A percentile compares a stretch with the other conserved stretches of the same genome.
Conservation (phyloP, 2,329 filamentous ascomycete genomes). For the Penicillium sp. region DNA sequence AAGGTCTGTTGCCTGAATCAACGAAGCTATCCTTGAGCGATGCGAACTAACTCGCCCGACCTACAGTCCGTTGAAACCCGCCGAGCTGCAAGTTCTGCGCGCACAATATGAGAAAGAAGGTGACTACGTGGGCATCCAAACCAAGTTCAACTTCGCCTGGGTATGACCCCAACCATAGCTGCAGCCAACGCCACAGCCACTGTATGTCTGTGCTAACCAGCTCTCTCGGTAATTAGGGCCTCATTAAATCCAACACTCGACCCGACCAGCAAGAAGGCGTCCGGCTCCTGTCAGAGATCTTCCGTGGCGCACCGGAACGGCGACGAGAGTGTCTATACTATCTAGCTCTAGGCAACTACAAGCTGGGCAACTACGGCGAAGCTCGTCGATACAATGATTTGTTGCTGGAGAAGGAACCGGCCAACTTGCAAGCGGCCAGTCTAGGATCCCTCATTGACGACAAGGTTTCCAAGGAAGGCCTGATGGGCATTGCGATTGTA, state of each 20-base stretch:
- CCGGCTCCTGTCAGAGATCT: slow-evolving; percentile 91
- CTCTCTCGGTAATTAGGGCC: slow-evolving; percentile 59
- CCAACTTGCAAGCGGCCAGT: slow-evolving; percentile 86
- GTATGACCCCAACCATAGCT: slow-evolving; percentile 50
- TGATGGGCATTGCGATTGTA: slow-evolving; percentile 92
- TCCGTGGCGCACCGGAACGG: slow-evolving; percentile 87
- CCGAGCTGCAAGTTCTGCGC: slow-evolving; percentile 88
- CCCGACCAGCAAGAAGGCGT: slow-evolving; percentile 92
- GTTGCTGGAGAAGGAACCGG: slow-evolving; percentile 84
- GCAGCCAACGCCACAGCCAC: neutral
- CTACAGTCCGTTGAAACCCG: slow-evolving; percentile 77
- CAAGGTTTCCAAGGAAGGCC: slow-evolving; percentile 89
- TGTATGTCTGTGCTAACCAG: slow-evolving; percentile 1
- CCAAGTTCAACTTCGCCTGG: slow-evolving; percentile 99
- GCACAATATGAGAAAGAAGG: slow-evolving; percentile 97
- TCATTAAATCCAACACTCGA: slow-evolving; percentile 87
- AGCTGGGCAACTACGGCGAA: slow-evolving; percentile 95
- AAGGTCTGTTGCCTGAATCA: slow-evolving; percentile 58
- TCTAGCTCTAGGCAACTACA: slow-evolving; percentile 94
- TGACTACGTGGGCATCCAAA: slow-evolving; percentile 94
- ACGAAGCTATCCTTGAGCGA: neutral
- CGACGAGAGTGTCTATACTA: slow-evolving; percentile 98
- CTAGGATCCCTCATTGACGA: slow-evolving; percentile 88
- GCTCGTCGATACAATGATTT: slow-evolving; percentile 93
- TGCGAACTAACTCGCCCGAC: slow-evolving; percentile 9